Base-by-base conservation (phyloP, 2,329 filamentous ascomycete genomes). In the Mycosphaerelloides madeirae region DNA sequence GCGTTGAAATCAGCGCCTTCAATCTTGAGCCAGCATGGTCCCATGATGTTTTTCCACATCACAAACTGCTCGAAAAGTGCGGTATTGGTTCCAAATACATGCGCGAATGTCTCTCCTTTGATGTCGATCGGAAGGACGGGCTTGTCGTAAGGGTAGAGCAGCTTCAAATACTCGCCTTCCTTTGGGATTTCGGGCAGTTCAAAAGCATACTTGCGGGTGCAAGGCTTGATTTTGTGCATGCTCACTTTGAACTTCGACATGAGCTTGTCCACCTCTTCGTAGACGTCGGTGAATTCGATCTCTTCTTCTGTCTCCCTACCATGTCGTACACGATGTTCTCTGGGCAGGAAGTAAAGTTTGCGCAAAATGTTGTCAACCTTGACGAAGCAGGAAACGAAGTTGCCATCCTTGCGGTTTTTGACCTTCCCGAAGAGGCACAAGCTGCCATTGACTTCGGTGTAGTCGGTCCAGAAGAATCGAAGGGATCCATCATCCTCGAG, bases 1-100 rank as follows among this genome's bases (percentile, higher is more conserved):
- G 85, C 75, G 14, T 78, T 77, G 63, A 95, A 96, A 64, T 96
- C 83, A 22, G 86, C 86, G 54, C 85, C 84, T 54, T 89, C 79
- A 43, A 98, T 93, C 62, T 84, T 90, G 35, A 98, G 78, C 93
- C 93, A 98, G 65, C 93, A 97, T 22, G 93, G 93, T 1, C 93
- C 93, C 91, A 96, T 98, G 57, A 98, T 87, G 62, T 95, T 95
- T 71, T 96, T 97, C 86, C 90, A 96, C 4, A 98, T 76, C 15
- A 98, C 93, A 62, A 98, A 98, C 58, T 98, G 93, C 68, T 98
- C 93, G 58, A 98, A 98, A 0, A 98, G 75, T 1, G 87, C 82
- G 0, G 93, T 98, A 65, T 93, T 95, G 44, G 85, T 85, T 20
- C 94, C 93, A 56, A 98, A 98, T 18, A 95, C 84, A 54, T 87